Evolutionary conservation across 805 yeast genomes (phyloP).

Genomic region (Nakazawaea ernobii): DNA sequence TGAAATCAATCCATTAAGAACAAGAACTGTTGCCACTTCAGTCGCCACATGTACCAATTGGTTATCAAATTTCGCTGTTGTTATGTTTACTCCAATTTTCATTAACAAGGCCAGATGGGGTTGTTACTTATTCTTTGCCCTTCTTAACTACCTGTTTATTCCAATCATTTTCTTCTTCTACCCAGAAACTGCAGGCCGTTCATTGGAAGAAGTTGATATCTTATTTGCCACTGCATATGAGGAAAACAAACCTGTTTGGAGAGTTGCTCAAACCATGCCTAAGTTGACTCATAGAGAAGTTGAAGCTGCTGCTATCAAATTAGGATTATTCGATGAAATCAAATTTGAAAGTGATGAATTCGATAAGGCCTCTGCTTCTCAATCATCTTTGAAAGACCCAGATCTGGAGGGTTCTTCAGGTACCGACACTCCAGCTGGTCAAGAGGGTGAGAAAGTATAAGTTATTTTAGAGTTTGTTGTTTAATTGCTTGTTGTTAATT

Average conservation of each 20-base stretch:
- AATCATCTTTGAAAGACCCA: conserved; percentile 6
- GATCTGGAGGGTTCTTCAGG: conserved; percentile 4
- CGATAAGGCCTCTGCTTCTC: conserved; percentile 11
- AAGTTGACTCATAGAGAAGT: conserved; percentile 50
- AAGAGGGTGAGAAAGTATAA: not conserved
- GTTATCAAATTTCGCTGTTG: conserved; percentile 63
- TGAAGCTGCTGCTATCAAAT: conserved; percentile 51
- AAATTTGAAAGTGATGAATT: conserved; percentile 10
- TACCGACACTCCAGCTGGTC: not conserved
- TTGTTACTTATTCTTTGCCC: conserved; percentile 64
- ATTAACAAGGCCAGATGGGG: conserved; percentile 51
- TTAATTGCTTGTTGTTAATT: too few relatives aligned
- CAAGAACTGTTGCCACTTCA: conserved; percentile 66
- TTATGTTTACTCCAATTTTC: conserved; percentile 60
- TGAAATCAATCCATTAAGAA: conserved; percentile 60
- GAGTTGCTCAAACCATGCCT: conserved; percentile 61
- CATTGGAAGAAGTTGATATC: conserved; percentile 71
- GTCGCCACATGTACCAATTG: conserved; percentile 63
- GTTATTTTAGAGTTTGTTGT: too few relatives aligned
- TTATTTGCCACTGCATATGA: conserved; percentile 54
- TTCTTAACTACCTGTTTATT: conserved; percentile 52
- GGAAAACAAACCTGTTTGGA: conserved; percentile 54
- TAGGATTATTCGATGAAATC: conserved; percentile 39
- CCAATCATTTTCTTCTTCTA: conserved; percentile 63
- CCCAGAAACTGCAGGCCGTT: conserved; percentile 75